A percentile compares a stretch with the other conserved stretches of the same genome.
Conservation (phyloP, 129 eudicot species). For the Arctium lappa region DNA sequence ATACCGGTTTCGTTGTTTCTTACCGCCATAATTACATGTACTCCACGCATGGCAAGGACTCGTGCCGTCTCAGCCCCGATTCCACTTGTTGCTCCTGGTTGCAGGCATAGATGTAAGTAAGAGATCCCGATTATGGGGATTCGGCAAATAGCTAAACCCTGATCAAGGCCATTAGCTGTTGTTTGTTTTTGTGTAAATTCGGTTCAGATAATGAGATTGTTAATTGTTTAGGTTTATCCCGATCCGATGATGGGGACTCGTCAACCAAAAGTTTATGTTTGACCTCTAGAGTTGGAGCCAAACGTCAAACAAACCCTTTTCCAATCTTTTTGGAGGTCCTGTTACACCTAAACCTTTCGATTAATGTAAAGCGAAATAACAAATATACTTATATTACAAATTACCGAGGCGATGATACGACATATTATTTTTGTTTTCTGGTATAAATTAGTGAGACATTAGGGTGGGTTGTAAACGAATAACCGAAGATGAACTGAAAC, state of each 20-base stretch:
- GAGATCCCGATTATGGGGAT: neutral
- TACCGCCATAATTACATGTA: constrained; percentile 40
- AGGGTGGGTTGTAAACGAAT: neutral
- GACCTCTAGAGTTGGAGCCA: neutral
- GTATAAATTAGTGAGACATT: neutral
- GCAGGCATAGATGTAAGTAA: neutral
- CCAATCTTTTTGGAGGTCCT: no score
- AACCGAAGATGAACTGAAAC: no score
- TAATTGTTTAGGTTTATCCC: neutral
- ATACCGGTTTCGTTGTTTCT: constrained; percentile 20
- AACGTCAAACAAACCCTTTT: neutral
- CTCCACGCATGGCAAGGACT: constrained; percentile 36
- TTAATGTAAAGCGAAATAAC: no score
- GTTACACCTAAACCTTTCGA: no score
- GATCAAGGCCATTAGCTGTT: neutral
- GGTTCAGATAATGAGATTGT: no score
- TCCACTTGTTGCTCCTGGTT: constrained; percentile 37
- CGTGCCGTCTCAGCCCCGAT: constrained; percentile 36
- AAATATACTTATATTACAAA: no score
- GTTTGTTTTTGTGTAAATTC: no score
- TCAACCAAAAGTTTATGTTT: neutral
- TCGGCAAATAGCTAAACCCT: neutral
- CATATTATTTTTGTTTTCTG: no score
- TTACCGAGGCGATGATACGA: no score
- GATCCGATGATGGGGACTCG: neutral